Conservation (phyloP, 2,329 filamentous ascomycete species). For the Penicillium sp. region DNA sequence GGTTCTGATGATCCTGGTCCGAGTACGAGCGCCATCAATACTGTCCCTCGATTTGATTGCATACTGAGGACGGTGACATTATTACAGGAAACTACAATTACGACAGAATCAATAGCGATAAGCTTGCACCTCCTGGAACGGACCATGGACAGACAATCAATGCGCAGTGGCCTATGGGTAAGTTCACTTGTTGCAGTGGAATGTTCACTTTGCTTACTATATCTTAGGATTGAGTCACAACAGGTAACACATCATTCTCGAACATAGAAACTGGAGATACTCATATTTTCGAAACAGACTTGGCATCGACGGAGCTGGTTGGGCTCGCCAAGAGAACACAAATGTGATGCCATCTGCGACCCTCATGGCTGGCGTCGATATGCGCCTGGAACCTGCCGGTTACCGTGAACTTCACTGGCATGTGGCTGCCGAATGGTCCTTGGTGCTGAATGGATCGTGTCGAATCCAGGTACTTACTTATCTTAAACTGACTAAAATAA, state of each 20-base stretch:
- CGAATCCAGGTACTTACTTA: slow-evolving; percentile 30
- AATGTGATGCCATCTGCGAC: slow-evolving; percentile 51
- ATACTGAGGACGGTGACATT: neutral
- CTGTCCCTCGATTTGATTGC: neutral
- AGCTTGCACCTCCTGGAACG: slow-evolving; percentile 54
- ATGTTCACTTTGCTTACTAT: slow-evolving; percentile 5
- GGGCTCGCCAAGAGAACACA: slow-evolving; percentile 55
- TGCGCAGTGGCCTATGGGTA: slow-evolving; percentile 56
- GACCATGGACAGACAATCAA: slow-evolving; percentile 44
- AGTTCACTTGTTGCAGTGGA: neutral
- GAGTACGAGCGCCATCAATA: slow-evolving; percentile 28
- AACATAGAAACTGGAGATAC: neutral
- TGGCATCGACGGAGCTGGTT: slow-evolving; percentile 51
- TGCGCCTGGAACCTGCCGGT: slow-evolving; percentile 56
- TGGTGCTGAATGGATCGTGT: slow-evolving; percentile 41
- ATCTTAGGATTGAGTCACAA: slow-evolving; percentile 46
- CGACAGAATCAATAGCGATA: slow-evolving; percentile 55
- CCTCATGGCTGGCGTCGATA: slow-evolving; percentile 58
- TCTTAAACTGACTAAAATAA: neutral
- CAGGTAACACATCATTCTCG: slow-evolving; percentile 26
- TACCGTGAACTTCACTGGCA: slow-evolving; percentile 63
- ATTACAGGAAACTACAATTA: slow-evolving; percentile 46
- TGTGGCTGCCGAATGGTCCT: slow-evolving; percentile 39
- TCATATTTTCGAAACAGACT: slow-evolving; percentile 23
- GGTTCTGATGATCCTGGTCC: slow-evolving; percentile 56